A percentile compares a stretch with the other conserved stretches of the same genome.
phyloP scores from a whole-genome alignment of 2,329 filamentous ascomycete species.

The Clarireedia paspali region DNA sequence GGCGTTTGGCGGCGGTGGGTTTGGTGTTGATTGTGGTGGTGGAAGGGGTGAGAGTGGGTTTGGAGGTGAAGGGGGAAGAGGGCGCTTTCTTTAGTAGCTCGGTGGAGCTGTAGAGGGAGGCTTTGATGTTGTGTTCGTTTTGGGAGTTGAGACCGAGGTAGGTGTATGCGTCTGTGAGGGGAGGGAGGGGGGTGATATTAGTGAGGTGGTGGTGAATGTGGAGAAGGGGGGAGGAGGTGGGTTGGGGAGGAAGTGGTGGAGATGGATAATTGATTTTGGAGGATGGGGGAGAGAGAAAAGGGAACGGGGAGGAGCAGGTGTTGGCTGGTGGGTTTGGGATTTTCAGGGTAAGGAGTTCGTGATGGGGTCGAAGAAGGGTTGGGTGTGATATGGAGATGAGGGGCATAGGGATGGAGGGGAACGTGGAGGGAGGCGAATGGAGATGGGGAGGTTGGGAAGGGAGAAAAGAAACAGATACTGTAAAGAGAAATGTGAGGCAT shows the following conservation, averaged over 20 bases:
- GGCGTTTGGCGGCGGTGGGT: no score
- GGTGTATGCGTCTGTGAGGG: conserved; percentile 53
- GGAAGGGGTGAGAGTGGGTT: not conserved
- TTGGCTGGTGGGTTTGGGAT: not conserved
- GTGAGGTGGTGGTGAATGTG: not conserved
- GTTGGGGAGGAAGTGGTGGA: not conserved
- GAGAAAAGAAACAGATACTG: no score
- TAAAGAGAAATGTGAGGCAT: no score
- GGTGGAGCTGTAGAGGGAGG: conserved; percentile 47
- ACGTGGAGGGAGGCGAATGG: not conserved
- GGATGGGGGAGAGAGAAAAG: not conserved
- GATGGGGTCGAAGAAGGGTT: not conserved
- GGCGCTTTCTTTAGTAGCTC: conserved; percentile 27
- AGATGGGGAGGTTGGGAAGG: not conserved
- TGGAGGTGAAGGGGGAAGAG: not conserved
- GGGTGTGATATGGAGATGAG: not conserved
- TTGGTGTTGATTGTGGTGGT: no score
- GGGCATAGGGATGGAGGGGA: not conserved
- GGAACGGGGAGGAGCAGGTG: no score
- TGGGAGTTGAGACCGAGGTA: conserved; percentile 53
- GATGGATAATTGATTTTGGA: not conserved
- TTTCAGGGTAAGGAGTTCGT: no score
- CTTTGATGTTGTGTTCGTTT: conserved; percentile 55
- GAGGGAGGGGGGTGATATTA: not conserved
- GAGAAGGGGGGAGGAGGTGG: not conserved